phyloP scores from a whole-genome alignment of 352 stramenopile species.

The Globisporangium polare region DNA sequence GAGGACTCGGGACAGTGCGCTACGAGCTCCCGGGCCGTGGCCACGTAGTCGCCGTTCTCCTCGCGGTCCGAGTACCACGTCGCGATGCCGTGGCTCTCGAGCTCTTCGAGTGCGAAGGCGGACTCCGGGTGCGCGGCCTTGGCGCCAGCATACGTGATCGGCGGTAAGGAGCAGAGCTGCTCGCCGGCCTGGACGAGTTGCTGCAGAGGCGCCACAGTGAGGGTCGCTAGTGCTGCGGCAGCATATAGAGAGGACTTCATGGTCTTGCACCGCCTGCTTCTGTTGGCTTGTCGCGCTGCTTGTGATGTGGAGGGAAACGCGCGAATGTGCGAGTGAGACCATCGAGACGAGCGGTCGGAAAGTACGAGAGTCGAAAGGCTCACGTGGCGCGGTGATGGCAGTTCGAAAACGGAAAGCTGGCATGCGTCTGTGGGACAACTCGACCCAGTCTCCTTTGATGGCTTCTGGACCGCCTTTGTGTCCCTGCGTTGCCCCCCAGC shows the following conservation, averaged over 20 bases:
- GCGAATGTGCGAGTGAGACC: background rate
- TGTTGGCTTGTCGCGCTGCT: too few relatives aligned
- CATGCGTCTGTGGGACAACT: background rate
- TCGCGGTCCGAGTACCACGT: slow-evolving; percentile 67
- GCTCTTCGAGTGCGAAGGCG: slow-evolving; percentile 23
- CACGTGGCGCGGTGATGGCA: too few relatives aligned
- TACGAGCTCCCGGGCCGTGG: slow-evolving; percentile 28
- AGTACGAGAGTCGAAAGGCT: background rate
- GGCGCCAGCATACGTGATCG: slow-evolving; percentile 33
- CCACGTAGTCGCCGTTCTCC: slow-evolving; percentile 32
- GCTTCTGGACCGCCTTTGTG: background rate
- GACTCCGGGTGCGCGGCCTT: slow-evolving; percentile 29
- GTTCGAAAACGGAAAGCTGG: background rate
- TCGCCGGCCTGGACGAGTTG: slow-evolving; percentile 11
- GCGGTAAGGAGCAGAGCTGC: slow-evolving; percentile 38
- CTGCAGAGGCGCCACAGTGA: background rate
- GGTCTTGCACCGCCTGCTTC: too few relatives aligned
- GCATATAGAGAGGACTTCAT: background rate
- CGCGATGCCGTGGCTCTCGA: slow-evolving; percentile 50
- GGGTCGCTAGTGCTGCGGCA: background rate
- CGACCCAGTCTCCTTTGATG: background rate
- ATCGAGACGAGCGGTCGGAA: background rate
- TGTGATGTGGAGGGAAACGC: background rate
- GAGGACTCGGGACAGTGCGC: slow-evolving; percentile 30
- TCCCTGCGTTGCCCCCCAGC: background rate